phyloP scores from a whole-genome alignment of 2,329 filamentous ascomycete genomes.

The Cordyceps fumosorosea region DNA sequence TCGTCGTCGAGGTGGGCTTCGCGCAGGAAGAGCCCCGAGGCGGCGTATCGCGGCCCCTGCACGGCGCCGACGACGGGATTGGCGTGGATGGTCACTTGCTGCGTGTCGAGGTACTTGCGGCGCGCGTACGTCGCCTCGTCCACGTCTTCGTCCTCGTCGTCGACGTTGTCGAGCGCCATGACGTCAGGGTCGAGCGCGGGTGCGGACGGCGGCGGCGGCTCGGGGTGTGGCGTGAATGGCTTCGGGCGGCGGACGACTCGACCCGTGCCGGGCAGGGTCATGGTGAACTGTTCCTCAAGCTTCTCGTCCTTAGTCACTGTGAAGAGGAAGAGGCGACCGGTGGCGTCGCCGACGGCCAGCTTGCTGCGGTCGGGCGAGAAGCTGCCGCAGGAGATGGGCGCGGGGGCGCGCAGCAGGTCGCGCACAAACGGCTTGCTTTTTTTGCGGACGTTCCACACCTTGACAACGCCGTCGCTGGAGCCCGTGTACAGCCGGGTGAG shows the following conservation, averaged over 20 bases:
- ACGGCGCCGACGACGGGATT: slow-evolving; percentile 47
- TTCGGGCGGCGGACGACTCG: slow-evolving; percentile 38
- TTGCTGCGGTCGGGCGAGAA: slow-evolving; percentile 52
- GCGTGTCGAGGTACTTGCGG: slow-evolving; percentile 28
- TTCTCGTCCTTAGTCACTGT: slow-evolving; percentile 41
- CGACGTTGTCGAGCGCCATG: slow-evolving; percentile 10
- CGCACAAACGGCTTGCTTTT: slow-evolving; percentile 39
- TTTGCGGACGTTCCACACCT: slow-evolving; percentile 55
- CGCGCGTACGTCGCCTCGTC: slow-evolving; percentile 19
- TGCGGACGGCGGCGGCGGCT: slow-evolving; percentile 30
- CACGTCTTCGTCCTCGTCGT: slow-evolving; percentile 10
- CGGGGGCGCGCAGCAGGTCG: slow-evolving; percentile 47
- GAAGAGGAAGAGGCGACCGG: slow-evolving; percentile 51
- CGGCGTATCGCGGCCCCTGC: slow-evolving; percentile 46
- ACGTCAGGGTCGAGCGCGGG: slow-evolving; percentile 16
- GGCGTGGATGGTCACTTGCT: slow-evolving; percentile 35
- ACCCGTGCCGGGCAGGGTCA: slow-evolving; percentile 27
- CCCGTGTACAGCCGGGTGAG: slow-evolving; percentile 56
- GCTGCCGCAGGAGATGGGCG: slow-evolving; percentile 49
- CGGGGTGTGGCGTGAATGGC: slow-evolving; percentile 44
- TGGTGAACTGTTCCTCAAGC: slow-evolving; percentile 27
- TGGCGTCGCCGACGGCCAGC: slow-evolving; percentile 54
- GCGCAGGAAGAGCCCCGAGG: slow-evolving; percentile 38
- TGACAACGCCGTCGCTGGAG: slow-evolving; percentile 56
- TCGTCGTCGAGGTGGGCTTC: slow-evolving; percentile 44